Base-by-base conservation (phyloP, 2,329 filamentous ascomycete genomes). In the Didymella exigua region DNA sequence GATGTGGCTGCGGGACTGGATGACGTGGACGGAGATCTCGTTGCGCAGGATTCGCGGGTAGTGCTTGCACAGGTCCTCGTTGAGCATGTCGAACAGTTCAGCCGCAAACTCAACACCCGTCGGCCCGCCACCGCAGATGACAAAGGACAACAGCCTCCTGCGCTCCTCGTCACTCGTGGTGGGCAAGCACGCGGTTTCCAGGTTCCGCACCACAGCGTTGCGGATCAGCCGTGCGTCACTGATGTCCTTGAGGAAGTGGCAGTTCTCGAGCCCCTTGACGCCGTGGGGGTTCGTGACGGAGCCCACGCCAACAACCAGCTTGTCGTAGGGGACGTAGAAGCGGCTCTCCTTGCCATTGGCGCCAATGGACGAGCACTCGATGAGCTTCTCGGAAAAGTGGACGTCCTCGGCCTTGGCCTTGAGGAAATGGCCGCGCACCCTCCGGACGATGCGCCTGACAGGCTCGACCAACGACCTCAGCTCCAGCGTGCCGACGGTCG, bases 51-150 rank as follows among this genome's bases (percentile, higher is more conserved):
- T 86, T 59, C 87, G 88, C 2, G 95, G 95, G 75, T 96, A 99
- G 11, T 64, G 55, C 45, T 67, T 62, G 37, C 88, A 88, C 37
- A 99, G 77, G 72, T 99, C 95, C 74, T 99, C 96, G 70, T 99
- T 99, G 14, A 99, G 82, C 75, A 99, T 87, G 75, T 99, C 95
- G 73, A 90, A 98, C 6, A 99, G 83, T 73, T 99, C 95, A 5
- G 95, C 95, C 1, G 96, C 96, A 68, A 99, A 99, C 74, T 99
- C 95, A 30, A 99, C 95, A 57, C 95, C 95, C 0, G 95, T 99
- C 3, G 95, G 95, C 0, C 95, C 95, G 66, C 95, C 95, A 49
- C 95, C 95, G 70, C 91, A 93, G 53, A 99, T 80, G n/a, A 97
- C 95, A 69, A 99, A 99, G 0, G 95, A 98, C 4, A 99, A 82